Evolutionary conservation across 805 yeast genomes (phyloP).

Genomic region (Yamadazyma sp.): DNA sequence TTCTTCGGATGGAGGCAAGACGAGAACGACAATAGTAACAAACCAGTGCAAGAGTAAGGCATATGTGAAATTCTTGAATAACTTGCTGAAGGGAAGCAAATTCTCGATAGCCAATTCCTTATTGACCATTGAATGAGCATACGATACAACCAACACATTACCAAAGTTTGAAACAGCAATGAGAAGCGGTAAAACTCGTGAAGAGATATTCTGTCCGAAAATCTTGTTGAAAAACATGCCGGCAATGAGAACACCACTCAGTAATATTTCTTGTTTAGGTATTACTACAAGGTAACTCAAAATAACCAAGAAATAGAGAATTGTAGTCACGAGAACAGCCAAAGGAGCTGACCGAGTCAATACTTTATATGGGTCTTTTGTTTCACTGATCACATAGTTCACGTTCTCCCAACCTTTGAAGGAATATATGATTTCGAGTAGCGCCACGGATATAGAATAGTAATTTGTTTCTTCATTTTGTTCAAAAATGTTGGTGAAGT

Average conservation of each 20-base stretch:
- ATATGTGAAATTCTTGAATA: constrained; percentile 44
- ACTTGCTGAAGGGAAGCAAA: constrained; percentile 49
- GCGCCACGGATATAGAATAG: constrained; percentile 55
- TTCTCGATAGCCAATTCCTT: constrained; percentile 55
- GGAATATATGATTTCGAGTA: constrained; percentile 59
- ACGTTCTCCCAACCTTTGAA: constrained; percentile 74
- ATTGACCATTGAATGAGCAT: constrained; percentile 59
- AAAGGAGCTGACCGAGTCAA: constrained; percentile 61
- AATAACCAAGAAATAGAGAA: constrained; percentile 56
- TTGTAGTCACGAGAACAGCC: constrained; percentile 53
- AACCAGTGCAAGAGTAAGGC: constrained; percentile 56
- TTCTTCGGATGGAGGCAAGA: constrained; percentile 62
- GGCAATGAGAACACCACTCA: constrained; percentile 63
- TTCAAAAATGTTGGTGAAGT: constrained; percentile 38
- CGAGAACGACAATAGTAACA: constrained; percentile 51
- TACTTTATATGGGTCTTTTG: constrained; percentile 55
- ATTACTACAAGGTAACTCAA: constrained; percentile 58
- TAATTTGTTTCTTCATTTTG: constrained; percentile 27
- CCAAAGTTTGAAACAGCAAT: constrained; percentile 66
- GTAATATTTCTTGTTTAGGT: constrained; percentile 44
- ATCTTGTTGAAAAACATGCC: constrained; percentile 59
- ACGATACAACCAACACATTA: constrained; percentile 62
- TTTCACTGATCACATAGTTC: constrained; percentile 60
- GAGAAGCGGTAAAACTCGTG: constrained; percentile 50
- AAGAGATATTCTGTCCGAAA: constrained; percentile 55